Evolutionary conservation across 805 yeast genomes (phyloP).

Genomic region (Debaryomyces castellii): DNA sequence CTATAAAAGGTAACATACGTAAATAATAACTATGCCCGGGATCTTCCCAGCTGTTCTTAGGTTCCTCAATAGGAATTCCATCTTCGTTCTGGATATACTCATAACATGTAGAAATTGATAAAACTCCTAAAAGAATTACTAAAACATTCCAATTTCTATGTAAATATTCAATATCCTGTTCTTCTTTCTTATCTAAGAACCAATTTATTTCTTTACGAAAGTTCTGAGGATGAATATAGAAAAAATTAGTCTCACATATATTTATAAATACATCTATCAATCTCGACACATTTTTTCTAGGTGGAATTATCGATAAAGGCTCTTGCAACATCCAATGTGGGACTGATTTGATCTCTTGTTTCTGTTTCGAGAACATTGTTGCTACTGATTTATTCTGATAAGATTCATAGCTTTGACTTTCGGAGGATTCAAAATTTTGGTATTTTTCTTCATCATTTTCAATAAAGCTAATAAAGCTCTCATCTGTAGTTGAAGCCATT

Average conservation of each 20-base stretch:
- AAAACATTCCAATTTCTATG: constrained; percentile 11
- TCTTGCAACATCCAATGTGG: constrained; percentile 8
- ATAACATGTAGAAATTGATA: constrained; percentile 14
- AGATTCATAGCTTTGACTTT: background rate
- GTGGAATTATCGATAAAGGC: constrained; percentile 10
- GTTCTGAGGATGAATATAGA: constrained; percentile 11
- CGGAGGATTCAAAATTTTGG: no score
- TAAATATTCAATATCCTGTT: constrained; percentile 8
- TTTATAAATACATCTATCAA: constrained; percentile 10
- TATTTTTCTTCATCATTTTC: background rate
- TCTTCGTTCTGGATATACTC: constrained; percentile 11
- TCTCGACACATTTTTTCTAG: constrained; percentile 7
- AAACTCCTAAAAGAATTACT: constrained; percentile 8
- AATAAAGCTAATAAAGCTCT: constrained; percentile 15
- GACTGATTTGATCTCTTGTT: constrained; percentile 3
- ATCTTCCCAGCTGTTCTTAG: constrained; percentile 7
- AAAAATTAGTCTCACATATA: constrained; percentile 16
- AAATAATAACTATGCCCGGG: constrained; percentile 13
- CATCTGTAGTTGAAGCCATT: constrained; percentile 14
- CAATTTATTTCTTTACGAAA: constrained; percentile 5
- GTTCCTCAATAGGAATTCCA: constrained; percentile 2
- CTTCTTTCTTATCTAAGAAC: constrained; percentile 5
- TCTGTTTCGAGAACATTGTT: background rate
- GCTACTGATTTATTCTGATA: background rate
- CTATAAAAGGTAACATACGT: constrained; percentile 13